Evolutionary conservation across 352 stramenopile genomes (phyloP).

Genomic region (Phytophthora chlamydospora): DNA sequence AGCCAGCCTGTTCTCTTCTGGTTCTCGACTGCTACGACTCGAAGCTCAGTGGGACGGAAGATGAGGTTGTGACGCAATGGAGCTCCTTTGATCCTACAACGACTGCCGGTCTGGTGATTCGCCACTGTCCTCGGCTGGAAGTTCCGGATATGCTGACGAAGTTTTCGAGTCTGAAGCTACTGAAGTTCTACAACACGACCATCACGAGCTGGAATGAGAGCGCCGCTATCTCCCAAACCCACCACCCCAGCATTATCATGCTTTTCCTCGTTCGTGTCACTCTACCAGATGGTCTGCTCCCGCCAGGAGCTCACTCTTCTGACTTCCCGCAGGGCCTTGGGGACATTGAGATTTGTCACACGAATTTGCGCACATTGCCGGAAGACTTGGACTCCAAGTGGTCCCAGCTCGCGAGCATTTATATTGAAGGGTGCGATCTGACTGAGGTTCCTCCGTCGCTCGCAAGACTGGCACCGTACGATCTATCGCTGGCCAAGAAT

Average conservation of each 20-base stretch:
- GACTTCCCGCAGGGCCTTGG: conserved; percentile 17
- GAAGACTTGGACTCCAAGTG: conserved; percentile 49
- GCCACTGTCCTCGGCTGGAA: conserved; percentile 46
- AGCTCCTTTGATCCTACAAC: conserved; percentile 21
- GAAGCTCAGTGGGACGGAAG: conserved; percentile 1
- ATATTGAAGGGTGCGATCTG: conserved; percentile 27
- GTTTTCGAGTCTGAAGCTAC: conserved; percentile 37
- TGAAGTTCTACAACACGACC: conserved; percentile 57
- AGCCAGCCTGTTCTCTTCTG: conserved; percentile 32
- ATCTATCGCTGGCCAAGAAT: conserved; percentile 30
- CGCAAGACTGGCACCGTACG: conserved; percentile 19
- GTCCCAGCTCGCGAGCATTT: conserved; percentile 34
- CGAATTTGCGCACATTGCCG: conserved; percentile 44
- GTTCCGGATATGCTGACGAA: conserved; percentile 27
- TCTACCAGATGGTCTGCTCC: conserved; percentile 9
- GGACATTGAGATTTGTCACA: conserved; percentile 43
- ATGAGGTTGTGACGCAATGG: conserved; percentile 27
- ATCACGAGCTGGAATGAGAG: conserved; percentile 32
- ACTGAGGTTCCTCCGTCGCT: conserved; percentile 20
- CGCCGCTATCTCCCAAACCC: conserved; percentile 28
- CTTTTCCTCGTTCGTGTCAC: conserved; percentile 33
- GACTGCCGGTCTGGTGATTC: conserved; percentile 37
- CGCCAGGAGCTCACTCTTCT: conserved; percentile 6
- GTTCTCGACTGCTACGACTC: conserved; percentile 26
- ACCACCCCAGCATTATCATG: conserved; percentile 38